Evolutionary conservation across 1,139 yeast genomes (phyloP).

Genomic region (Saccharomyces hybrid): DNA sequence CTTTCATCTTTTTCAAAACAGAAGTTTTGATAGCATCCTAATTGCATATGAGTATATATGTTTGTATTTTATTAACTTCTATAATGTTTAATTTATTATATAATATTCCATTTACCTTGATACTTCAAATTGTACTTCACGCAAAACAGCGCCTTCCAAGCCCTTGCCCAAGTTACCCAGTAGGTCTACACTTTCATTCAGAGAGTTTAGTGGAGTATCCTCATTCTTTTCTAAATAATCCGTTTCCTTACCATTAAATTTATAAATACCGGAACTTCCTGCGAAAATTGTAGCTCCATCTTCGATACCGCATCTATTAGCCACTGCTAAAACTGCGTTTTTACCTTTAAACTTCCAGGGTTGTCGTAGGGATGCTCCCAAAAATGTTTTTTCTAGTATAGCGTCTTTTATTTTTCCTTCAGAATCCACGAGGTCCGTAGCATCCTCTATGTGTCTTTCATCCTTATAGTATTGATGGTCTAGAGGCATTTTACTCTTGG

Average conservation of each 20-base stretch:
- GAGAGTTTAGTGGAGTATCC: conserved; percentile 21
- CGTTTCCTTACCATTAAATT: conserved; percentile 38
- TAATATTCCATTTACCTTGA: background rate
- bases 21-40: background rate
- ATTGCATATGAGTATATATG: background rate
- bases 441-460: conserved; percentile 2
- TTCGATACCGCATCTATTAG: conserved; percentile 70
- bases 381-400: conserved; percentile 28
- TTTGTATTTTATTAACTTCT: background rate
- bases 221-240: conserved; percentile 25
- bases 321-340: conserved; percentile 19
- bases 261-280: conserved; percentile 63
- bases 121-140: conserved; percentile 37
- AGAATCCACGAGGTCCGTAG: background rate
- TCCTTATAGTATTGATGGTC: conserved; percentile 1
- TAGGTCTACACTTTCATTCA: conserved; percentile 46
- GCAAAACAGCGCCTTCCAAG: conserved; percentile 50
- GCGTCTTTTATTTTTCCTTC: background rate
- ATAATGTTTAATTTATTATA: background rate
- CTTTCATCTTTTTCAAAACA: background rate
- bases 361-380: conserved; percentile 33
- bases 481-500: background rate
- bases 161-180: conserved; percentile 54
- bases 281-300: conserved; percentile 45
- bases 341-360: conserved; percentile 23